Evolutionary conservation across 164 flowering plant species (phyloP).

Genomic region (Annona squamosa): DNA sequence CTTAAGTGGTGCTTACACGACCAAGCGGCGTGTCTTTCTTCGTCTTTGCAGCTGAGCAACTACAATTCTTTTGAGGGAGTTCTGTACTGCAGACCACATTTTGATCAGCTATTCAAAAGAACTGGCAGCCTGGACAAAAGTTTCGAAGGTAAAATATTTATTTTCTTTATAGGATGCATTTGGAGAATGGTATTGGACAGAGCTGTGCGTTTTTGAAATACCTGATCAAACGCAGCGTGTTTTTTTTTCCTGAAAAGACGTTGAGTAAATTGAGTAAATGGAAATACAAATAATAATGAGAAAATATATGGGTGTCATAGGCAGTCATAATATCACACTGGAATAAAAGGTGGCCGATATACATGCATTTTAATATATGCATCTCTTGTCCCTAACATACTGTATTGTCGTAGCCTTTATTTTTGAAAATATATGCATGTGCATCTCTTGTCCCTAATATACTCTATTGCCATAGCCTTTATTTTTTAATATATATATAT

Average conservation of each 20-base stretch:
- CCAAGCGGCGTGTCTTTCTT: not conserved
- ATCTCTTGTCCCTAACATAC: too few relatives aligned
- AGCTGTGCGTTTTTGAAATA: not conserved
- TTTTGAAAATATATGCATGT: too few relatives aligned
- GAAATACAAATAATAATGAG: not conserved
- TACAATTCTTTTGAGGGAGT: constrained; percentile 94
- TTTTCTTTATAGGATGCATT: not conserved
- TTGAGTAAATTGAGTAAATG: not conserved
- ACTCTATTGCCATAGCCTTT: too few relatives aligned
- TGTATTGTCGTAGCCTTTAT: too few relatives aligned
- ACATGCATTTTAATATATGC: too few relatives aligned
- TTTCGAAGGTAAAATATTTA: constrained; percentile 58
- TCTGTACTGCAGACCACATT: constrained; percentile 88
- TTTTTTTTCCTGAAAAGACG: not conserved
- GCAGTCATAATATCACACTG: too few relatives aligned
- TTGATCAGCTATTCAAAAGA: constrained; percentile 78
- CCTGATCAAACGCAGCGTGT: not conserved
- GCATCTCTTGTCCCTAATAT: too few relatives aligned
- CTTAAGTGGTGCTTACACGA: too few relatives aligned
- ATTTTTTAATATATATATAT: too few relatives aligned
- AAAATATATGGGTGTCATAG: too few relatives aligned
- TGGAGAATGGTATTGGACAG: not conserved
- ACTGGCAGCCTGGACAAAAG: constrained; percentile 93
- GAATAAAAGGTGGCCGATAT: too few relatives aligned
- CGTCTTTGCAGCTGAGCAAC: constrained; percentile 63